Conservation (phyloP, 306 rosid species). For the Sicyos edulis region DNA sequence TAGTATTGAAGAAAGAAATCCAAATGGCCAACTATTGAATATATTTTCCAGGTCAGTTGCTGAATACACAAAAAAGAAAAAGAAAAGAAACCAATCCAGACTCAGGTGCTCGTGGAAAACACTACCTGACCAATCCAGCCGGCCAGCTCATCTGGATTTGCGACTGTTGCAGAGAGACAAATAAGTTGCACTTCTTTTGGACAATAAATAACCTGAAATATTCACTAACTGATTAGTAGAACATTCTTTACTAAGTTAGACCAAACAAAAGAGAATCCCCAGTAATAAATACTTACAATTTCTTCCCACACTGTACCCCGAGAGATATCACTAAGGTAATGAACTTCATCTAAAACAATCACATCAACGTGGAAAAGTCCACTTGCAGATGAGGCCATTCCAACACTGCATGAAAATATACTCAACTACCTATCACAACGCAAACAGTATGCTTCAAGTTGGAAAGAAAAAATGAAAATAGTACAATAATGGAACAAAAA, state of each 20-base stretch:
- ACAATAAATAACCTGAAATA: constrained; percentile 72
- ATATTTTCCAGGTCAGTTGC: constrained; percentile 1
- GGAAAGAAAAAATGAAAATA: background rate
- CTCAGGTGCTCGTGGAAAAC: background rate
- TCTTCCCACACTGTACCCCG: constrained; percentile 99
- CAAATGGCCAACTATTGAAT: background rate
- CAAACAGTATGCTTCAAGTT: constrained; percentile 17
- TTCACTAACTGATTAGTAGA: constrained; percentile 22
- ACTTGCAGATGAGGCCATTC: constrained; percentile 65
- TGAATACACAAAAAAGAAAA: background rate
- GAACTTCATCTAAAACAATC: constrained; percentile 96
- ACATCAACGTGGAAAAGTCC: constrained; percentile 84
- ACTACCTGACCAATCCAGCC: constrained; percentile 98
- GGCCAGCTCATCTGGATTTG: constrained; percentile 93
- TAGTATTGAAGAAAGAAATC: constrained; percentile 1
- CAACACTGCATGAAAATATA: constrained; percentile 60
- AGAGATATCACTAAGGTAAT: constrained; percentile 90
- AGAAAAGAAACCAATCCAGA: background rate
- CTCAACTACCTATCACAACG: constrained; percentile 8
- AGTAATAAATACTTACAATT: constrained; percentile 54
- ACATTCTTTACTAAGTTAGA: constrained; percentile 12
- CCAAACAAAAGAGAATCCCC: background rate
- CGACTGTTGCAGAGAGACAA: constrained; percentile 82
- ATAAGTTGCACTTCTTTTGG: constrained; percentile 86
- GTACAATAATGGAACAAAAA: background rate